A percentile compares a stretch with the other conserved stretches of the same genome.
Evolutionary conservation across 495 filamentous ascomycete genomes (phyloP).

Genomic region (Zalerion maritima): DNA sequence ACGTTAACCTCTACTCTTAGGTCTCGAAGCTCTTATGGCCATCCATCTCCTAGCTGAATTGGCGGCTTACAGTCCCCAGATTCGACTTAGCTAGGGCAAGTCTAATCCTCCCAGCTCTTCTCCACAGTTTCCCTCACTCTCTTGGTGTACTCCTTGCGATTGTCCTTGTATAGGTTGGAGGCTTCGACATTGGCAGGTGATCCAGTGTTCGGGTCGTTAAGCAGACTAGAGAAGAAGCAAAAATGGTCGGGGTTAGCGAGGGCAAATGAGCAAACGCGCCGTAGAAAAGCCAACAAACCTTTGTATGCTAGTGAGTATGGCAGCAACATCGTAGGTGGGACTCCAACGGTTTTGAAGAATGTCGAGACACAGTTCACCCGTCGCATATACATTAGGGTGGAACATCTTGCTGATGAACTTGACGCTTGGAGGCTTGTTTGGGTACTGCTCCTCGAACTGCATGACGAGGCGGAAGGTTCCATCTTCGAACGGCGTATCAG

Average conservation of each 20-base stretch:
- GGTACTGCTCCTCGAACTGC: constrained; percentile 98
- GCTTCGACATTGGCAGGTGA: constrained; percentile 97
- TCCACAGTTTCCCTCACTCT: constrained; percentile 92
- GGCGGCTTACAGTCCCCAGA: too few species aligned
- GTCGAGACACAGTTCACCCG: constrained; percentile 90
- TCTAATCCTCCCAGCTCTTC: constrained; percentile 97
- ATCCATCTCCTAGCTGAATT: too few species aligned
- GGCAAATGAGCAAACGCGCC: constrained; percentile 1
- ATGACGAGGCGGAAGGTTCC: constrained; percentile 95
- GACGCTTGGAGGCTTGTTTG: constrained; percentile 92
- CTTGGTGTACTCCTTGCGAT: constrained; percentile 90
- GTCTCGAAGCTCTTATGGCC: too few species aligned
- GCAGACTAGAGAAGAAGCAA: constrained; percentile 56
- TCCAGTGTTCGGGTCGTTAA: constrained; percentile 96
- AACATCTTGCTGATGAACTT: constrained; percentile 99
- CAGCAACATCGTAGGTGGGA: constrained; percentile 95
- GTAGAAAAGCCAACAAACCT: constrained; percentile 41
- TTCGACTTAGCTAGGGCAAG: too few species aligned
- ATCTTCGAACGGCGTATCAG: constrained; percentile 96
- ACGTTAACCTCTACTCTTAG: too few species aligned
- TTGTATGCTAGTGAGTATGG: constrained; percentile 93
- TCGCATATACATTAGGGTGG: constrained; percentile 95
- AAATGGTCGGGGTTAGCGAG: constrained; percentile 8
- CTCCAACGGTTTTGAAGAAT: constrained; percentile 98
- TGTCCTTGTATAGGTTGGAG: constrained; percentile 97